phyloP scores from a whole-genome alignment of 331 rosid genomes.

The Quercus tomentella region DNA sequence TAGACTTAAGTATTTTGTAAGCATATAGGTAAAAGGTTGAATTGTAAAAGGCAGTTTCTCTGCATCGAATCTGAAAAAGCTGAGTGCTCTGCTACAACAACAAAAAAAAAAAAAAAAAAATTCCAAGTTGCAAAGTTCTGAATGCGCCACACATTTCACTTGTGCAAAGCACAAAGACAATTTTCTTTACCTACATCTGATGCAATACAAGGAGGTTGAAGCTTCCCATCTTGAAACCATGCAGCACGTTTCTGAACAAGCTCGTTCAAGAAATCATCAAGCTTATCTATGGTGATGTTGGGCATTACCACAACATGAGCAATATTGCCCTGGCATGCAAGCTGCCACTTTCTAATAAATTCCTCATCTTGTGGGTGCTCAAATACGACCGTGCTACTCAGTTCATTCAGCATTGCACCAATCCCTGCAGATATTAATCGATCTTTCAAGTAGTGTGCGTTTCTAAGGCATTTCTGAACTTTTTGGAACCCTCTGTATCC shows the following conservation, averaged over 20 bases:
- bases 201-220: constrained; percentile 44
- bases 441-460: constrained; percentile 44
- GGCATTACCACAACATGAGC: constrained; percentile 77
- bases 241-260: constrained; percentile 26
- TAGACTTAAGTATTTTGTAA: background rate
- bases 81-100: constrained; percentile 1
- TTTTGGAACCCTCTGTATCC: constrained; percentile 57
- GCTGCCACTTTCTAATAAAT: constrained; percentile 57
- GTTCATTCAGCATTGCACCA: constrained; percentile 59
- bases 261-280: constrained; percentile 48
- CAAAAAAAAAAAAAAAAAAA: no score
- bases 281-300: constrained; percentile 39
- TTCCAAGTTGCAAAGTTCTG: background rate
- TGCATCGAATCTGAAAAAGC: constrained; percentile 3
- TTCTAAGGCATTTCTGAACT: constrained; percentile 56
- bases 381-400: constrained; percentile 56
- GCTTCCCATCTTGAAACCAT: constrained; percentile 29
- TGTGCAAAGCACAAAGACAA: constrained; percentile 41
- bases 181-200: constrained; percentile 5
- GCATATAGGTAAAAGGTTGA: background rate
- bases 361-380: constrained; percentile 58
- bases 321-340: constrained; percentile 57
- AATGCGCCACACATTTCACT: constrained; percentile 7
- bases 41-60: constrained; percentile 6
- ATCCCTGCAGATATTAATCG: constrained; percentile 41